Evolutionary conservation across 2,329 filamentous ascomycete species (phyloP), one percentile per base, ranked within the genome.

Genomic region (Diaporthe sp.): DNA sequence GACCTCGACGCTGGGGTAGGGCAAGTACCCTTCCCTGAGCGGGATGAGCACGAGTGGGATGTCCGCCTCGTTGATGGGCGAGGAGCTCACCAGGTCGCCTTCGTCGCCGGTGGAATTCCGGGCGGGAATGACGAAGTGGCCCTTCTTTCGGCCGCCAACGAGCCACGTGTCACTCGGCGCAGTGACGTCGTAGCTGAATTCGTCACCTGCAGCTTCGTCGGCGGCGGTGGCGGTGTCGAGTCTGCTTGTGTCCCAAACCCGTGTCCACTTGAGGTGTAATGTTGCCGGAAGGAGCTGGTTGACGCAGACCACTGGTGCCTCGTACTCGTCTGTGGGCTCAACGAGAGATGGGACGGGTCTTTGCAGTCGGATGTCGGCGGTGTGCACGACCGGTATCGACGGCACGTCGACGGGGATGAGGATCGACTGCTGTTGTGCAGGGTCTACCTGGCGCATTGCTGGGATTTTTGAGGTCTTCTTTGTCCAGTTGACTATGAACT

Each of bases 381-480:
- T 97, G 83, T 98, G 94, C 0, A 98, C 90, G 28, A 98, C 91
- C 65, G 94, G 91, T 2, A 98, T 88, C 1, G 93, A 92, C 0
- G 96, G 96, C 1, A 99, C 92, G 75, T 98, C 95, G 19, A 99
- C 96, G 0, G 96, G 94, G 72, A 99, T 97, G 42, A 94, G 87
- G 79, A 99, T 96, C 17, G 92, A 92, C 28, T 89, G 89, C 77
- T 83, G 87, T 28, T 89, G 86, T 31, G 84, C 72, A 7, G 74
- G 51, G 15, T 80, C 19, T 78, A 77, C 49, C 79, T 82, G 79
- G 68, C 37, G 83, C 81, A 55, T 86, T 53, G 84, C 79, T 2
- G 59, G 28, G 1, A 88, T 75, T 4, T 74, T 80, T 1, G 82
- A 81, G 68, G 87, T 79, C 39, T 80, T 73, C 7, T 76, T 77